Percentiles rank a stretch among this genome's conserved stretches.
These are phyloP conservation scores for Acanthamoeba rhysodes DNA, from an alignment of 208 protist genomes.

Conservation along the genomic window DNA sequence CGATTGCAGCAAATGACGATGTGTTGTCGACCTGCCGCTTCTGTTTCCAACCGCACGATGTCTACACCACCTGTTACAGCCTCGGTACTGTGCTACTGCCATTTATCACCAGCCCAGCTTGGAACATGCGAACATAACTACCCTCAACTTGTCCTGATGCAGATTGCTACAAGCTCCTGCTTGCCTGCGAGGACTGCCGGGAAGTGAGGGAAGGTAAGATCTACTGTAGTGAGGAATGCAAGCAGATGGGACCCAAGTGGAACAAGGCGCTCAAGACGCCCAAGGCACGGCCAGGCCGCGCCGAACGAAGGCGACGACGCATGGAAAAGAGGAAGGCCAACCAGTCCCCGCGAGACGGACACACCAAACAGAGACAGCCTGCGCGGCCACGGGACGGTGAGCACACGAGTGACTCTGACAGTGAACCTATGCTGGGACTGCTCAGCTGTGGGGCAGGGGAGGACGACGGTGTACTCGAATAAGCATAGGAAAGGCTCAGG, in stretches of 20 bases:
- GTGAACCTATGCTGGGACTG: too few species aligned
- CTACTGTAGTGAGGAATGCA: slow-evolving; percentile 48
- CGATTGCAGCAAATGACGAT: slow-evolving; percentile 61
- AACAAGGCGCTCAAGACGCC: slow-evolving; percentile 33
- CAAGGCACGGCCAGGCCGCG: slow-evolving; percentile 11
- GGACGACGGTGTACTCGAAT: too few species aligned
- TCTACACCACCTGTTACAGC: slow-evolving; percentile 19
- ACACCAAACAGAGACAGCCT: background rate
- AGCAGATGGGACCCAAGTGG: slow-evolving; percentile 27
- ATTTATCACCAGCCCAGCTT: too few species aligned
- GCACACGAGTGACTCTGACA: background rate
- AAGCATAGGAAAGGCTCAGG: too few species aligned
- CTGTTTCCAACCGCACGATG: background rate
- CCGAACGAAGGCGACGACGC: background rate
- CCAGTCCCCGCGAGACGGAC: background rate
- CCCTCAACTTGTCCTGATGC: background rate
- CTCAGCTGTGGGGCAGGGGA: too few species aligned
- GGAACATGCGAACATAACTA: background rate
- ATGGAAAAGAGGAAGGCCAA: background rate
- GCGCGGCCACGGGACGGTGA: background rate
- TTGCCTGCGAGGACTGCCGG: slow-evolving; percentile 17
- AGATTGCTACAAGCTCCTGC: slow-evolving; percentile 36
- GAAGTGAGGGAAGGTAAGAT: background rate
- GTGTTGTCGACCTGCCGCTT: slow-evolving; percentile 27
- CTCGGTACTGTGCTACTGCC: background rate